phyloP scores from a whole-genome alignment of 768 basidiomycete genomes.

The Lactifluus volemus region DNA sequence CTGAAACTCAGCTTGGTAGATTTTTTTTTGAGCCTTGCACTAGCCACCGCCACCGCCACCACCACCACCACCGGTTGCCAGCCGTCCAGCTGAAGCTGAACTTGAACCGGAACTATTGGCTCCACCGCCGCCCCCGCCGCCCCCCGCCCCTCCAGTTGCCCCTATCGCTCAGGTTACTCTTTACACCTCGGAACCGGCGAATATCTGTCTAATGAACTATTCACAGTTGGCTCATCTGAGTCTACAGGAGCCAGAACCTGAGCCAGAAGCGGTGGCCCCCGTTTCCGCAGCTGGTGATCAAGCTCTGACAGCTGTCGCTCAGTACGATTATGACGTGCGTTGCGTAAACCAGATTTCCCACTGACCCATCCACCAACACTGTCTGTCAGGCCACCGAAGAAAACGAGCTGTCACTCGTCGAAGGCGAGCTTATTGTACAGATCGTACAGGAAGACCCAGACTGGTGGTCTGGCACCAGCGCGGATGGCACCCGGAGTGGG shows the following conservation, averaged over 20 bases:
- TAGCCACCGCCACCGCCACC: conserved; percentile 23
- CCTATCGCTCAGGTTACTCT: conserved; percentile 21
- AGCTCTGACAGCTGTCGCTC: conserved; percentile 64
- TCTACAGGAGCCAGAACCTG: conserved; percentile 22
- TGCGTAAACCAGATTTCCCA: neutral
- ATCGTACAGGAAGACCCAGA: conserved; percentile 82
- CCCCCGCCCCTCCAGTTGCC: conserved; percentile 33
- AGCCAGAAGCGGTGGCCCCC: conserved; percentile 31
- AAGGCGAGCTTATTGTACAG: conserved; percentile 75
- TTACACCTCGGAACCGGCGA: neutral
- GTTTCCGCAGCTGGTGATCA: conserved; percentile 25
- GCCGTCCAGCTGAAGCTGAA: conserved; percentile 24
- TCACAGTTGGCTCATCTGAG: conserved; percentile 11
- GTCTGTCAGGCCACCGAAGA: conserved; percentile 60
- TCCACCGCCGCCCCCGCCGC: conserved; percentile 28
- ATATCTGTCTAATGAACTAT: neutral
- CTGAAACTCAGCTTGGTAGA: neutral
- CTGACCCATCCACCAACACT: neutral
- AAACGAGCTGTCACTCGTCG: conserved; percentile 72
- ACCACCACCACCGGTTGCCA: neutral
- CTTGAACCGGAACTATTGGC: conserved; percentile 30
- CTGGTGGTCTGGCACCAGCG: conserved; percentile 83
- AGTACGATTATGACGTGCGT: conserved; percentile 71
- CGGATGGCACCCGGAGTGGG: conserved; percentile 58
- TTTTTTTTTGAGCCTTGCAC: neutral